Evolutionary conservation across 176 grass and related monocot genomes (phyloP).

Genomic region (Oryza coarctata): DNA sequence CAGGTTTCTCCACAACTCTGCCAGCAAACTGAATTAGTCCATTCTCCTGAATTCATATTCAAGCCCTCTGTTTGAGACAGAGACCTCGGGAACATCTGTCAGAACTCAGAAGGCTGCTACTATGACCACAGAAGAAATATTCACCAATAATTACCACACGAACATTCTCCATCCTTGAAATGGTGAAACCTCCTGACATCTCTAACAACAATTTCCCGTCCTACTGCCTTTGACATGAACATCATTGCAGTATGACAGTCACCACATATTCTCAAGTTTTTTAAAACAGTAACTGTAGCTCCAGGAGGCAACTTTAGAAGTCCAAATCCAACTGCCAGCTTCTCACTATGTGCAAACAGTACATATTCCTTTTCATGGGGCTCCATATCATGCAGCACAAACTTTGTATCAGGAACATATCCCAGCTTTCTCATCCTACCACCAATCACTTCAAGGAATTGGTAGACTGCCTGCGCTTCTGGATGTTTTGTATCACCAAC

Average conservation of each 20-base stretch:
- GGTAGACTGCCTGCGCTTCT: constrained; percentile 60
- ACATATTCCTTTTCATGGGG: constrained; percentile 65
- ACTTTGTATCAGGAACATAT: constrained; percentile 77
- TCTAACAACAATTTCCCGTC: constrained; percentile 76
- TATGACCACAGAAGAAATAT: not conserved
- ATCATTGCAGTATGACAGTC: constrained; percentile 92
- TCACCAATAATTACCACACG: constrained; percentile 94
- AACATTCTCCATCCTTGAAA: constrained; percentile 85
- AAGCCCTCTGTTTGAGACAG: constrained; percentile 13
- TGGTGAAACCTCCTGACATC: constrained; percentile 92
- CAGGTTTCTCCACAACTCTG: not conserved
- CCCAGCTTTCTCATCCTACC: constrained; percentile 85
- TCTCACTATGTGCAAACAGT: constrained; percentile 84
- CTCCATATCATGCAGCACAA: constrained; percentile 76
- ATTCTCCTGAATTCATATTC: not conserved
- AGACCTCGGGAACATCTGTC: constrained; percentile 2
- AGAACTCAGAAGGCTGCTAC: not conserved
- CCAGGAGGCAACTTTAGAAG: constrained; percentile 70
- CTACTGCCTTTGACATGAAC: constrained; percentile 76
- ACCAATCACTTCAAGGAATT: constrained; percentile 67
- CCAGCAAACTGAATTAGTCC: not conserved
- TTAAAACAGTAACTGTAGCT: constrained; percentile 81
- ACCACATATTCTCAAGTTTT: constrained; percentile 89
- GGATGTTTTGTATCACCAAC: constrained; percentile 78
- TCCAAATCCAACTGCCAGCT: constrained; percentile 80